Evolutionary conservation across 2,329 filamentous ascomycete genomes (phyloP), one percentile per base, ranked within the genome.

Genomic region (Pseudocercospora pini-densiflorae): DNA sequence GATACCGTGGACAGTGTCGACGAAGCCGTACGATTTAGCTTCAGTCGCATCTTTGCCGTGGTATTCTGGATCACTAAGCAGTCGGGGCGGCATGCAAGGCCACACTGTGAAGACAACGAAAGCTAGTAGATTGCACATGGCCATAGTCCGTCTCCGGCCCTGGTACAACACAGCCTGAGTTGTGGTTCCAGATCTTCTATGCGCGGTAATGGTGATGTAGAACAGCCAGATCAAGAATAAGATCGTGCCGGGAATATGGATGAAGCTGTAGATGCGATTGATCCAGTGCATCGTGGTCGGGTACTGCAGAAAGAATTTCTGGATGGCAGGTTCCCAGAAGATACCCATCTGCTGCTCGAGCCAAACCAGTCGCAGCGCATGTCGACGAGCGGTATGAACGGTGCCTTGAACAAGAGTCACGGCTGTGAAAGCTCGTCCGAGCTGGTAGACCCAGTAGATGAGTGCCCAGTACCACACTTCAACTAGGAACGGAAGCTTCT

Each of bases 391-490:
- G 19, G 90, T 85, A 70, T 91, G 81, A 68, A 92, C 88, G 1
- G 90, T 92, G 27, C 84, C 86, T 75, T 90, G 86, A 66, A 89
- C 84, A 54, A 92, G 85, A 0, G 88, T 90, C 2, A 92, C 78
- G 2, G 90, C 90, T 14, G 88, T 90, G 74, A 92, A 88, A 23
- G 90, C 90, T 63, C 90, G 88, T 24, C 89, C 90, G 12, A 93
- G 79, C 78, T 93, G 90, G 76, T 93, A 93, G 31, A 91, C 88
- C 89, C 57, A 59, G 12, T 59, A 59, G 59, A 92, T 89, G 68
- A 92, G 79, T 2, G 88, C 87, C 90, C 90, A 92, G 73, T 92
- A 92, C 89, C 90, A 92, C 47, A 87, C 89, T 78, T 93, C 91
- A 1, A 89, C 88, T 29, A 92, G 77, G 75, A 93, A 93, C 0